Percentiles rank a stretch among this genome's conserved stretches.
Evolutionary conservation across 2,329 filamentous ascomycete species (phyloP).

Genomic region (Aurifilum marmelostoma): DNA sequence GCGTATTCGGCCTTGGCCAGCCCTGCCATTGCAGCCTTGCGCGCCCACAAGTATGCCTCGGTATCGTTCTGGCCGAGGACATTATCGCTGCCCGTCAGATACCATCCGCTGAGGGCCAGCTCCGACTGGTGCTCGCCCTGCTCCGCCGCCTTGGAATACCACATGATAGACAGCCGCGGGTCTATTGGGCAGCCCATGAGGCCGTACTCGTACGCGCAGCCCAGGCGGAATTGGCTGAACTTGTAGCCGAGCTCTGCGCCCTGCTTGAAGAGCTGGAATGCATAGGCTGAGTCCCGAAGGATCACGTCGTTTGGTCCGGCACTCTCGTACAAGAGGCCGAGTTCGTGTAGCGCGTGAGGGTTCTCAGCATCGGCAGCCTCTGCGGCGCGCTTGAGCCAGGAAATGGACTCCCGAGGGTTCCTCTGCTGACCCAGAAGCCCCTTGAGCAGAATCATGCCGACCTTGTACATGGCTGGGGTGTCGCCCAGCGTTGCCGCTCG

Average conservation of each 20-base stretch:
- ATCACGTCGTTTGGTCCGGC: constrained; percentile 71
- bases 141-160: constrained; percentile 89
- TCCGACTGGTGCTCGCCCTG: constrained; percentile 96
- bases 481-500: constrained; percentile 89
- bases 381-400: constrained; percentile 91
- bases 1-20: constrained; percentile 95
- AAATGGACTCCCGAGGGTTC: constrained; percentile 83
- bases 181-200: constrained; percentile 82
- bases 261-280: constrained; percentile 79
- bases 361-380: constrained; percentile 88
- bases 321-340: constrained; percentile 69
- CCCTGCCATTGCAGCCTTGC: constrained; percentile 87
- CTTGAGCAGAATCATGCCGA: constrained; percentile 94
- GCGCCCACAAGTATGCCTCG: constrained; percentile 95
- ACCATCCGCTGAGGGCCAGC: constrained; percentile 86
- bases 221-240: constrained; percentile 88
- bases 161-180: constrained; percentile 81
- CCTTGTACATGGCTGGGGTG: constrained; percentile 95
- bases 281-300: constrained; percentile 79
- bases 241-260: constrained; percentile 92
- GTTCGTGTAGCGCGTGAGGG: constrained; percentile 91
- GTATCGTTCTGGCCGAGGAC: constrained; percentile 91
- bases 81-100: constrained; percentile 86
- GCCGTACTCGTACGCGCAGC: constrained; percentile 88
- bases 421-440: constrained; percentile 85